A percentile compares a stretch with the other conserved stretches of the same genome.
phyloP scores from a whole-genome alignment of 176 grass and related monocot genomes.

The Cenchrus americanus region DNA sequence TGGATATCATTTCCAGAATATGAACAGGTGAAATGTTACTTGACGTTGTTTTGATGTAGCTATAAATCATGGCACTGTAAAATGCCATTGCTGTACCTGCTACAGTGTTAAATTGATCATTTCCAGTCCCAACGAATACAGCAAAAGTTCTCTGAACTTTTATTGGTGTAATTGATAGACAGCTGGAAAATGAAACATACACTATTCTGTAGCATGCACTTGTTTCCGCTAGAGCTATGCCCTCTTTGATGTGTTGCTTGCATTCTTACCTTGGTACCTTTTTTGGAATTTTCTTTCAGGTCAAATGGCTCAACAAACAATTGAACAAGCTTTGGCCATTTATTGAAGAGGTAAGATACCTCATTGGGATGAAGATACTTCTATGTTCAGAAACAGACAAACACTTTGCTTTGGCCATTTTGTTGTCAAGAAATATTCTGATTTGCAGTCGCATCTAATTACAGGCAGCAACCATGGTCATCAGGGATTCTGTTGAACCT shows the following conservation, averaged over 20 bases:
- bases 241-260: neutral
- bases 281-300: conserved; percentile 55
- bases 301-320: conserved; percentile 94
- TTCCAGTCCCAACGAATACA: neutral
- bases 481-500: conserved; percentile 91
- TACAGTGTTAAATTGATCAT: neutral
- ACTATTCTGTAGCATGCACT: neutral
- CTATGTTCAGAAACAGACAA: neutral
- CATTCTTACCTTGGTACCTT: conserved; percentile 6
- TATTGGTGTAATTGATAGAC: neutral
- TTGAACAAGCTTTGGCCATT: conserved; percentile 94
- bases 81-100: neutral
- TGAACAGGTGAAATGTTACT: conserved; percentile 71
- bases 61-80: neutral
- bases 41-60: neutral
- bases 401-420: neutral
- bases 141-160: neutral
- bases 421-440: conserved; percentile 8
- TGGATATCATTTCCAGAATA: conserved; percentile 94
- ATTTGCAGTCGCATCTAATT: conserved; percentile 34
- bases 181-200: neutral
- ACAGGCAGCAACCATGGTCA: conserved; percentile 92
- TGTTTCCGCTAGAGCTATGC: neutral
- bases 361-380: neutral
- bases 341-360: conserved; percentile 68